Conservation (phyloP, 768 basidiomycete species). For the Mycena pura region DNA sequence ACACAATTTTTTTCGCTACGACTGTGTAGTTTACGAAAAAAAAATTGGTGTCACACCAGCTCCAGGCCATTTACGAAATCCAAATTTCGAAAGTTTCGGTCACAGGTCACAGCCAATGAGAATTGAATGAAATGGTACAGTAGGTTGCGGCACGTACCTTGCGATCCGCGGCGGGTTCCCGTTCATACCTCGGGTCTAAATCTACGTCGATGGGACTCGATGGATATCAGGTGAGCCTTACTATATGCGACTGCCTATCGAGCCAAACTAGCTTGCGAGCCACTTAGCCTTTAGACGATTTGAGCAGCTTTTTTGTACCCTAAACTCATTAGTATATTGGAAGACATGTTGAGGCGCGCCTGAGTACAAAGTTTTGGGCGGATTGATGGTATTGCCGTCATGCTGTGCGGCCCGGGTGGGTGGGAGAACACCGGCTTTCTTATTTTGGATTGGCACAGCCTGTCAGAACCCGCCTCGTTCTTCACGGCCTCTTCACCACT, state of each 20-base stretch:
- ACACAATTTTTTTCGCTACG: no score
- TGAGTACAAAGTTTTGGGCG: no score
- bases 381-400: no score
- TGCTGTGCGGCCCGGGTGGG: neutral
- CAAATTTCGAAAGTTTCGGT: no score
- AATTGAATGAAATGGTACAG: no score
- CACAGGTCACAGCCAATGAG: no score
- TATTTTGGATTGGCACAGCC: neutral
- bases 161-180: conserved; percentile 68
- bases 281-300: neutral
- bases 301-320: neutral
- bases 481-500: neutral
- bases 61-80: no score
- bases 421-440: neutral
- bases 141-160: conserved; percentile 64
- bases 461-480: neutral
- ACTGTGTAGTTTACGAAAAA: no score
- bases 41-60: no score
- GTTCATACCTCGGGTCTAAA: conserved; percentile 65
- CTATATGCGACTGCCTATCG: neutral
- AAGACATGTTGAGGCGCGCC: neutral
- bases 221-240: conserved; percentile 43
- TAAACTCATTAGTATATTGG: neutral
- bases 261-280: neutral
- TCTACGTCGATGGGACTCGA: conserved; percentile 69